Base-by-base conservation (phyloP, 768 basidiomycete genomes). In the Scleroderma citrinum region DNA sequence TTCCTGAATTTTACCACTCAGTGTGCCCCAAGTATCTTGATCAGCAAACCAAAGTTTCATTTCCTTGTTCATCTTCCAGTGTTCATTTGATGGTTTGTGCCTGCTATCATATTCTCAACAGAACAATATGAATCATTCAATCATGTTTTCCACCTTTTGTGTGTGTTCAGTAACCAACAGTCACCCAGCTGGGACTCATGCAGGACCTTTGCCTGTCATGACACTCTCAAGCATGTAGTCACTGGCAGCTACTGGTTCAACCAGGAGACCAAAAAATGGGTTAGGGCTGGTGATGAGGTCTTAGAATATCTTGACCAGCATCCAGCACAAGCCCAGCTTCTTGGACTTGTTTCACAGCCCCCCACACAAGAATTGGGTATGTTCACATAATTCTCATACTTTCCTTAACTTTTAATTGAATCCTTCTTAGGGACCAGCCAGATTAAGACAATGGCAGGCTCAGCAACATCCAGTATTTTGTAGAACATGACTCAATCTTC, bases 1-100 rank as follows among this genome's bases (percentile, higher is more conserved):
- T 59, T 64, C 3, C 55, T 63, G 2, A 56, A 14, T 1, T 49
- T 63, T 16, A 50, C 17, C 3, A 23, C 56, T 46, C 14, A 65
- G 39, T 65, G 62, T 45, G 54, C 47, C 2, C 67, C 59, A 1
- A 61, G 59, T 7, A 62, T 57, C 12, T 44, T 62, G 10, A 46
- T 69, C 7, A 51, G 24, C 0, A 70, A 70, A 14, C 48, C 58
- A 0, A 69, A 69, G n/a, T 66, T 67, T 30, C 66, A 69, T 40
- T 60, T 69, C 13, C 48, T 69, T 0, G 20, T 66, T 4, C 63
- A 68, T 17, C 53, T 67, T 2, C 61, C 59, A 0, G 51, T 49
- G n/a, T 60, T 53, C 30, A 65, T 69, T 30, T 19, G 48, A 2
- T 46, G 46, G 0, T 69, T 68, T 51, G 66, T 60, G 0, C 66